These are phyloP conservation scores for Fusarium tupiense DNA, from an alignment of 2,329 filamentous ascomycete species.

Conservation along the genomic window DNA sequence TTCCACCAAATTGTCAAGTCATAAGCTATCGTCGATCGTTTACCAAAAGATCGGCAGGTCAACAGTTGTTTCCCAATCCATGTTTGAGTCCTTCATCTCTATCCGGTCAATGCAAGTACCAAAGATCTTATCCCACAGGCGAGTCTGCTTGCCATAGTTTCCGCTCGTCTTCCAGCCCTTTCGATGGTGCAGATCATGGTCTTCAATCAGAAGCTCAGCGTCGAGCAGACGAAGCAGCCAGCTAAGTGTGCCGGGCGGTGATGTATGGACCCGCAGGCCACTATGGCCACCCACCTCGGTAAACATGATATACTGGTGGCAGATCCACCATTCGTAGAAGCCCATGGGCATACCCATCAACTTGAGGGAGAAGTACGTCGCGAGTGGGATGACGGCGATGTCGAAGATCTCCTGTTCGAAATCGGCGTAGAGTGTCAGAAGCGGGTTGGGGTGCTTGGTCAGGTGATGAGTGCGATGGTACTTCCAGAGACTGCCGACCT, in stretches of 20 bases:
- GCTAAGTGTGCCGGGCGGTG: not conserved
- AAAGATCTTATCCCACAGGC: conserved; percentile 16
- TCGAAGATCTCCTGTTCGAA: conserved; percentile 20
- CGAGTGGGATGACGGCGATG: conserved; percentile 9
- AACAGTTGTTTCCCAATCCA: not conserved
- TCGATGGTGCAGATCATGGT: conserved; percentile 19
- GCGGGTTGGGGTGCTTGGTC: conserved; percentile 18
- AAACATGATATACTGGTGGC: conserved; percentile 20
- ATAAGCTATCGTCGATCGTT: not conserved
- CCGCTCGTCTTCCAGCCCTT: conserved; percentile 11
- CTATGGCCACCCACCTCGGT: conserved; percentile 15
- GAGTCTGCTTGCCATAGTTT: conserved; percentile 24
- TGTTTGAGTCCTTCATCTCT: not conserved
- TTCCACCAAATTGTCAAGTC: rapidly evolving
- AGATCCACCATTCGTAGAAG: conserved; percentile 27
- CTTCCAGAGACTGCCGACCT: conserved; percentile 13
- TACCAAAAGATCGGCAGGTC: not conserved
- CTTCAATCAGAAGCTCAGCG: conserved; percentile 13
- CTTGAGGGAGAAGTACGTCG: not conserved
- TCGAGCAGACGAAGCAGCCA: conserved; percentile 2
- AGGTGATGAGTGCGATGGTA: conserved; percentile 24
- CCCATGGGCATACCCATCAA: not conserved
- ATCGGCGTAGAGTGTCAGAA: conserved; percentile 18
- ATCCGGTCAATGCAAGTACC: conserved; percentile 10
- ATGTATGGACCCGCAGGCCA: not conserved